Conservation (phyloP, 352 stramenopile species). For the Globisporangium apiculatum region DNA sequence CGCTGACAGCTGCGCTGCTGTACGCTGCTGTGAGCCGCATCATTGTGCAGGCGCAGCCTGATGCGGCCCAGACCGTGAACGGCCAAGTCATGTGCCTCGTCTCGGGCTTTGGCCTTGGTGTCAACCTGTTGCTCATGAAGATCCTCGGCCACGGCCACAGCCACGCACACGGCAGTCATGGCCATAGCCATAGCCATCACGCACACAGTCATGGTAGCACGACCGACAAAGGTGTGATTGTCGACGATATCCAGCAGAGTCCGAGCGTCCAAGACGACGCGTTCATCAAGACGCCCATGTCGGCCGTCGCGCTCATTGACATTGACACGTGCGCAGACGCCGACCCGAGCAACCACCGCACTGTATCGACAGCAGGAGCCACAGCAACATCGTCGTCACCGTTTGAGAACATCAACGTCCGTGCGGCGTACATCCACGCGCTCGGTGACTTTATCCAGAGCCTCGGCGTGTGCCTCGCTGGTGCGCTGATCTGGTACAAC, state of each 20-base stretch:
- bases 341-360: background rate
- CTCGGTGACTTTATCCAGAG: conserved; percentile 96
- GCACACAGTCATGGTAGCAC: conserved; percentile 18
- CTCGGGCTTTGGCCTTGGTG: conserved; percentile 88
- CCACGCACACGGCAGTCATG: conserved; percentile 35
- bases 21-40: conserved; percentile 88
- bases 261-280: conserved; percentile 35
- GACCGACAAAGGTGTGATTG: conserved; percentile 15
- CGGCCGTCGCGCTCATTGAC: conserved; percentile 66
- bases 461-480: conserved; percentile 94
- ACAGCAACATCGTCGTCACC: background rate
- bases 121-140: conserved; percentile 94
- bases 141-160: conserved; percentile 81
- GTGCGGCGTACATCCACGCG: conserved; percentile 97
- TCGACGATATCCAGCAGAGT: conserved; percentile 29
- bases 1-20: conserved; percentile 90
- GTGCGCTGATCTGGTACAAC: conserved; percentile 95
- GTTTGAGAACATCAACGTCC: conserved; percentile 93
- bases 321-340: conserved; percentile 16
- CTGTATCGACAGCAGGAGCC: background rate
- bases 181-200: conserved; percentile 36
- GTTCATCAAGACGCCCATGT: conserved; percentile 70
- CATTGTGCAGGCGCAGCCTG: conserved; percentile 31
- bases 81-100: conserved; percentile 95
- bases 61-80: conserved; percentile 68